Conservation (phyloP, 169 alveolate species). For the Amoebophrya sp. region DNA sequence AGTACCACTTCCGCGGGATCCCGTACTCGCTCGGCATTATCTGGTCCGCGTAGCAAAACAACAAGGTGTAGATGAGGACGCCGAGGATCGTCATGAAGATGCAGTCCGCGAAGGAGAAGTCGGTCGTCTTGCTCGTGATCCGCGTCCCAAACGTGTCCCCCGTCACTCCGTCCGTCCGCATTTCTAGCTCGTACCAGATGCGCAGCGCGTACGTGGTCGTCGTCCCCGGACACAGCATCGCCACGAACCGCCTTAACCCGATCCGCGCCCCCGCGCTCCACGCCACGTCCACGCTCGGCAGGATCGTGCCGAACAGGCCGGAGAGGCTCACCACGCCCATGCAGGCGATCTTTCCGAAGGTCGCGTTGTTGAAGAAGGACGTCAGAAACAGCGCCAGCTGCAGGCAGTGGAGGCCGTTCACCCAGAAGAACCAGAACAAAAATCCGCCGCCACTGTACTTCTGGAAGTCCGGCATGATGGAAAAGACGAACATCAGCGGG, state of each 20-base stretch:
- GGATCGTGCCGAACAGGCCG: not conserved
- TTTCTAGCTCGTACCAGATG: not conserved
- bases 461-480: not conserved
- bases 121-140: not conserved
- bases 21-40: conserved; percentile 45
- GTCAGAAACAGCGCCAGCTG: not conserved
- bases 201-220: not conserved
- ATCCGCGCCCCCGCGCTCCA: not conserved
- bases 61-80: not conserved
- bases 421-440: not conserved
- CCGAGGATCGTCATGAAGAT: conserved; percentile 1
- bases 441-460: not conserved
- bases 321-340: not conserved
- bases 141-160: not conserved
- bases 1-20: conserved; percentile 40
- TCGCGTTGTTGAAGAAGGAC: not conserved
- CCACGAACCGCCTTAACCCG: not conserved
- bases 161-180: not conserved
- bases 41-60: conserved; percentile 41
- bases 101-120: not conserved
- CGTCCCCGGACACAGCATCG: not conserved
- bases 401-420: not conserved
- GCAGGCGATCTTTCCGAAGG: not conserved
- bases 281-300: not conserved
- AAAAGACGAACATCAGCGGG: not conserved